Evolutionary conservation across 805 yeast species (phyloP).

Genomic region (Zygosaccharomyces lentus): DNA sequence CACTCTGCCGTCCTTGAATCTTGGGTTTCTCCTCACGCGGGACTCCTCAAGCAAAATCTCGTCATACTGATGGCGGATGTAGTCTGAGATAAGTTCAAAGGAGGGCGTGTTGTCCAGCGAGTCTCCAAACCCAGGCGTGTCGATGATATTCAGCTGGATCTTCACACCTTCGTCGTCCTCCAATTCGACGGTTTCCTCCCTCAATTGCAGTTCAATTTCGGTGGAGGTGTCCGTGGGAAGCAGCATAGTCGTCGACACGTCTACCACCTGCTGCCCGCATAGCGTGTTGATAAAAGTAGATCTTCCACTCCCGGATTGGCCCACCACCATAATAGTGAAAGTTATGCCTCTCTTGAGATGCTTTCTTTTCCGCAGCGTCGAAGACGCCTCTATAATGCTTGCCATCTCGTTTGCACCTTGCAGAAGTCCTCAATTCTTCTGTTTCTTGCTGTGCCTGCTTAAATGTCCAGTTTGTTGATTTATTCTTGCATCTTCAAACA

Average conservation of each 20-base stretch:
- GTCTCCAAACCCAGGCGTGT: slow-evolving; percentile 82
- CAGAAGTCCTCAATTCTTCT: background rate
- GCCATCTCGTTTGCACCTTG: slow-evolving; percentile 35
- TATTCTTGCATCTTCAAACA: slow-evolving; percentile 4
- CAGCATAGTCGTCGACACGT: slow-evolving; percentile 56
- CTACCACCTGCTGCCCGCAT: slow-evolving; percentile 84
- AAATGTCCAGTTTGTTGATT: slow-evolving; percentile 1
- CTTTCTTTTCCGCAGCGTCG: slow-evolving; percentile 67
- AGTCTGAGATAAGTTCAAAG: slow-evolving; percentile 69
- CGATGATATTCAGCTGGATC: slow-evolving; percentile 69
- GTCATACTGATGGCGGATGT: slow-evolving; percentile 76
- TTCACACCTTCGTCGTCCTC: slow-evolving; percentile 85
- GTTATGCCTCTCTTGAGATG: slow-evolving; percentile 78
- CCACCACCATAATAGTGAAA: slow-evolving; percentile 82
- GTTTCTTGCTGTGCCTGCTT: background rate
- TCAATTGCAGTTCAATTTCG: slow-evolving; percentile 53
- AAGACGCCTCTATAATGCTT: slow-evolving; percentile 47
- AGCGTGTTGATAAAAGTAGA: slow-evolving; percentile 89
- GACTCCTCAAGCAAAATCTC: slow-evolving; percentile 78
- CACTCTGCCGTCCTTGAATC: slow-evolving; percentile 79
- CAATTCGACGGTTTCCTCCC: slow-evolving; percentile 78
- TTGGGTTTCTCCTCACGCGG: slow-evolving; percentile 76
- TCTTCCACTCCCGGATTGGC: slow-evolving; percentile 83
- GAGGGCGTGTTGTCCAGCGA: slow-evolving; percentile 63
- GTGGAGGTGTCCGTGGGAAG: slow-evolving; percentile 48